Evolutionary conservation across 768 basidiomycete genomes (phyloP).

Genomic region (Panus rudis): DNA sequence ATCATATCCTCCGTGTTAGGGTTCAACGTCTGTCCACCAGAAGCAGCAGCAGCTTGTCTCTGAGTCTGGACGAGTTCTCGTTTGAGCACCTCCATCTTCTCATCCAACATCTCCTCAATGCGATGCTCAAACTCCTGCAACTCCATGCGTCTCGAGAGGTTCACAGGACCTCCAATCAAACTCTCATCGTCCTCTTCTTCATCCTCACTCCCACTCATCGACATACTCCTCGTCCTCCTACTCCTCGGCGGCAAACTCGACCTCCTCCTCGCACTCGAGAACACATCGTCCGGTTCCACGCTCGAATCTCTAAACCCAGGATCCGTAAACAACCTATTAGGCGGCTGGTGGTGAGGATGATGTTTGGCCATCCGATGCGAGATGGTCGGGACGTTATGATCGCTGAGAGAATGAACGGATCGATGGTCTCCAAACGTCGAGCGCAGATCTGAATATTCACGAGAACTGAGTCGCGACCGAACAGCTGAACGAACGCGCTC

Average conservation of each 20-base stretch:
- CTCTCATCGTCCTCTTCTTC: not conserved
- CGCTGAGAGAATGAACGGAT: constrained; percentile 70
- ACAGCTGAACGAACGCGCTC: constrained; percentile 64
- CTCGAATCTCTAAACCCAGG: constrained; percentile 35
- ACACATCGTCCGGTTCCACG: constrained; percentile 32
- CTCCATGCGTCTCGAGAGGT: constrained; percentile 49
- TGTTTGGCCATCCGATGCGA: too few species aligned
- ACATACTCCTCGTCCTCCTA: constrained; percentile 38
- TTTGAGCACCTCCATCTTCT: constrained; percentile 52
- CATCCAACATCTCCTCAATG: constrained; percentile 58
- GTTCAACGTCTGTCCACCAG: constrained; percentile 22
- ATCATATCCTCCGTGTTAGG: constrained; percentile 56
- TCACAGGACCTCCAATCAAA: constrained; percentile 30
- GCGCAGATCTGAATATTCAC: constrained; percentile 67
- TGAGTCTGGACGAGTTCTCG: constrained; percentile 29
- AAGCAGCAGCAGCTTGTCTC: too few species aligned
- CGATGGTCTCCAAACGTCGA: too few species aligned
- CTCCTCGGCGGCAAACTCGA: constrained; percentile 37
- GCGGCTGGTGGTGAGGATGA: too few species aligned
- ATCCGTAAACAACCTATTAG: constrained; percentile 52
- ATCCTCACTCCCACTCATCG: constrained; percentile 28
- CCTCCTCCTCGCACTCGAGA: constrained; percentile 25
- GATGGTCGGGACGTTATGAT: constrained; percentile 62
- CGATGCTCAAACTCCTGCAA: constrained; percentile 54
- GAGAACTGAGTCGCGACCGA: constrained; percentile 71